Conservation (phyloP, 2,329 filamentous ascomycete genomes). For the Hysterium pulicare region DNA sequence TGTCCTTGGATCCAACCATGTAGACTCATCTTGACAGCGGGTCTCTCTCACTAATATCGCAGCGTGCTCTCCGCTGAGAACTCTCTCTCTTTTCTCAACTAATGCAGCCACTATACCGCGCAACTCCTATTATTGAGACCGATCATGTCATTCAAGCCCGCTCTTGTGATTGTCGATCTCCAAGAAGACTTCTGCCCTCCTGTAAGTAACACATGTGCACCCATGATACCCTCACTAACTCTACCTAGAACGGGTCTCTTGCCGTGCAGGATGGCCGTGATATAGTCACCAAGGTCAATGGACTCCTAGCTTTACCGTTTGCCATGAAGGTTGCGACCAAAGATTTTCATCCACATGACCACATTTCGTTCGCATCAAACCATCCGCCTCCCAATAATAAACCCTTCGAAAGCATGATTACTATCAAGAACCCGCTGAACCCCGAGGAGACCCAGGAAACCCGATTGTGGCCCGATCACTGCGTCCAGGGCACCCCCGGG, state of each 20-base stretch:
- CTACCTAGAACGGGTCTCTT: conserved; percentile 72
- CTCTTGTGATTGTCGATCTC: conserved; percentile 77
- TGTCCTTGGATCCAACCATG: too few species aligned
- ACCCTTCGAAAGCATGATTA: conserved; percentile 64
- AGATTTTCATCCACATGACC: conserved; percentile 80
- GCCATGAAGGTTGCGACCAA: conserved; percentile 76
- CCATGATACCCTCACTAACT: conserved; percentile 12
- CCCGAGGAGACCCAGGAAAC: conserved; percentile 61
- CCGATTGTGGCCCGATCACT: conserved; percentile 86
- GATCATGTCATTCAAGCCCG: conserved; percentile 46
- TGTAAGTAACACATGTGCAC: conserved; percentile 49
- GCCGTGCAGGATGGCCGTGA: conserved; percentile 71
- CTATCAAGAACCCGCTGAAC: conserved; percentile 65
- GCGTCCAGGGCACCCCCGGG: conserved; percentile 71
- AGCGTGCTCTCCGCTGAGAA: too few species aligned
- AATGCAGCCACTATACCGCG: too few species aligned
- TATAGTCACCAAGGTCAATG: conserved; percentile 69
- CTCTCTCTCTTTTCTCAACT: too few species aligned
- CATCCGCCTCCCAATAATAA: conserved; percentile 61
- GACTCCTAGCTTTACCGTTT: conserved; percentile 70
- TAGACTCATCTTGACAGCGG: too few species aligned
- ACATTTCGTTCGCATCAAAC: conserved; percentile 86
- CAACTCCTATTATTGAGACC: too few species aligned
- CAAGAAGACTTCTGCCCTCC: conserved; percentile 96
- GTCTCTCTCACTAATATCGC: too few species aligned